Evolutionary conservation across 495 filamentous ascomycete species (phyloP), one percentile per base, ranked within the genome.

Genomic region (Letharia lupina): DNA sequence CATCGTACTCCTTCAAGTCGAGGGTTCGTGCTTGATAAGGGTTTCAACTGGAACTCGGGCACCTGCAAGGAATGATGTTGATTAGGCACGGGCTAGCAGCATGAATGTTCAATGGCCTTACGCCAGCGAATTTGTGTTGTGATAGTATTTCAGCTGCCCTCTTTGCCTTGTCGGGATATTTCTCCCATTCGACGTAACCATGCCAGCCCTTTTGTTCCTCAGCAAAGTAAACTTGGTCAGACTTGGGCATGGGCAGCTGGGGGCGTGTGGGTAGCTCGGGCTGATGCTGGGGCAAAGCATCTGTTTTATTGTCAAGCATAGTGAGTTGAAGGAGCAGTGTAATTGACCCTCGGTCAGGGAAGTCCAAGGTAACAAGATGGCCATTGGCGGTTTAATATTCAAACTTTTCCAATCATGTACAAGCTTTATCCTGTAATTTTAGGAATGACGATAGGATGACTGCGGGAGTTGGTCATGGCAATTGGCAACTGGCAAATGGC

Each of bases 141-240:
- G 71, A 67, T 18, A 86, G 69, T 52, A 85, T 78, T 16, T 78
- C 72, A 23, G 77, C 75, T 12, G 80, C 84, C 59, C 74, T 70
- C 52, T 78, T 76, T 71, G 81, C 80, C 73, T 85, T 85, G 59
- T 85, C 84, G 0, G 83, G 84, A 60, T 86, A 84, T n/a, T 81
- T 78, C 71, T 86, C 84, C 84, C 84, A 86, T 68, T 87, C 84
- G 6, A 86, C 75, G 68, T 85, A 84, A 6, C 75, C 70, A 52
- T 64, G 62, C 70, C 70, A 71, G 5, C 70, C 70, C 28, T 71
- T 56, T 23, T 45, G 39, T 58, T 71, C 70, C n/a, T 66, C 48
- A 0, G 64, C 45, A 58, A 74, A 74, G 45, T 65, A 60, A 10
- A 50, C 63, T 4, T 58, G 13, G 6, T 59, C 28, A 18, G 56